Base-by-base conservation (phyloP, 768 basidiomycete species). In the Boletus patriciae region DNA sequence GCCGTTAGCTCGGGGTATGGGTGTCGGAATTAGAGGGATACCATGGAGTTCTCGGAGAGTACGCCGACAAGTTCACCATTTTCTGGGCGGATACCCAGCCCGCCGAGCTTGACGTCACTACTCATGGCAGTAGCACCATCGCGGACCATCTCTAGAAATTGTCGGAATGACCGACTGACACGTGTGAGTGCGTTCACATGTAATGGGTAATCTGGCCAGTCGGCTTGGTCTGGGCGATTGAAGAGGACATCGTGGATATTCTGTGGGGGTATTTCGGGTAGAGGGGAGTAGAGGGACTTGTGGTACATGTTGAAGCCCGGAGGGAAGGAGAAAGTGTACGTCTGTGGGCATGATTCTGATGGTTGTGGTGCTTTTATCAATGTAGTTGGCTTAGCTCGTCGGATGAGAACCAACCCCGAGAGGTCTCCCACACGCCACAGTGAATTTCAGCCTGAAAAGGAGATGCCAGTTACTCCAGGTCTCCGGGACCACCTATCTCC, bases 11-110 rank as follows among this genome's bases (percentile, higher is more conserved):
- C 21, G 33, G 9, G 52, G 25, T 36, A n/a, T 16, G 53, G 31
- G 15, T 37, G 13, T 18, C 12, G 0, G 12, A 31, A 9, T 3
- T 27, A 49, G 34, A 38, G 45, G 18, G 7, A 69, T 70, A 88
- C 90, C 67, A 84, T 65, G 34, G 80, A 85, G 65, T 91, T 92
- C 45, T 86, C 79, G 69, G 82, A 83, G 65, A 90, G 78, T 16
- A 92, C 81, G 8, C 87, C 90, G 19, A 90, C 76, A 23, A 89
- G 80, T 51, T 87, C 85, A 0, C 75, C 76, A n/a, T 78, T 74
- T 41, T 73, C 74, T 0, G 69, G 67, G 8, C 69, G 63, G 12
- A 91, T 65, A 0, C 80, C 86, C 1, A 88, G 73, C 0, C 89
- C 87, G 0, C 86, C 86, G 18, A 78, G 66, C 0, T 71, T 60